Base-by-base conservation (phyloP, 2,329 filamentous ascomycete genomes). In the Fusarium sterilihyphosum region DNA sequence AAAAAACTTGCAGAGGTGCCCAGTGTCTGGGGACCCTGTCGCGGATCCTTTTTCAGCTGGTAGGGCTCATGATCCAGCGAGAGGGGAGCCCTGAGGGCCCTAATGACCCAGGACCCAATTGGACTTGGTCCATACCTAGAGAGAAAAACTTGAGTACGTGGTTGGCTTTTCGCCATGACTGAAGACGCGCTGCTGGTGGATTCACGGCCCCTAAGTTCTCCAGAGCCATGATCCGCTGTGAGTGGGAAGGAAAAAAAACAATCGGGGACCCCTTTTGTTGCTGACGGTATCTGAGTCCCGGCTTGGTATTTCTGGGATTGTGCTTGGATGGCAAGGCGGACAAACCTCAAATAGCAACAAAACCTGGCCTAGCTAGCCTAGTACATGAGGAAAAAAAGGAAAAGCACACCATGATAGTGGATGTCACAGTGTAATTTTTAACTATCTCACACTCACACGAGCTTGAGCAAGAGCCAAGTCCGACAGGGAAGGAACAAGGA, bases 21-120 rank as follows among this genome's bases (percentile, higher is more conserved):
- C 43, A 58, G 41, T 67, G 40, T 61, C 64, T 68, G 54, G 67
- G 63, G 74, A 71, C 67, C 73, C 63, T 75, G 73, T 63, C 64
- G 76, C 70, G 75, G 73, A 77, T 77, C 73, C 53, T 68, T 67
- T 57, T 77, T 77, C 72, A 77, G 75, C 73, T 78, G 75, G 46
- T 64, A 70, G 73, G 73, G 72, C 72, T 73, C 46, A 57, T 57
- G 46, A 52, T 64, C 47, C 40, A 67, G 68, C 31, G 43, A 33
- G 40, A 47, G 41, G 38, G n/a, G 49, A 61, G 52, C 24, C 52
- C 52, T 56, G 52, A 56, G 22, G 24, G 52, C 52, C 38, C 38
- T 38, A 29, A 52, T 35, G 43, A 29, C 31, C 18, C 31, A 62
- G 57, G 43, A 38, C 57, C 31, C n/a, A 62, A 62, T 58, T 33